phyloP scores from a whole-genome alignment of 176 grass and related monocot species.

The Triticum timopheevii region DNA sequence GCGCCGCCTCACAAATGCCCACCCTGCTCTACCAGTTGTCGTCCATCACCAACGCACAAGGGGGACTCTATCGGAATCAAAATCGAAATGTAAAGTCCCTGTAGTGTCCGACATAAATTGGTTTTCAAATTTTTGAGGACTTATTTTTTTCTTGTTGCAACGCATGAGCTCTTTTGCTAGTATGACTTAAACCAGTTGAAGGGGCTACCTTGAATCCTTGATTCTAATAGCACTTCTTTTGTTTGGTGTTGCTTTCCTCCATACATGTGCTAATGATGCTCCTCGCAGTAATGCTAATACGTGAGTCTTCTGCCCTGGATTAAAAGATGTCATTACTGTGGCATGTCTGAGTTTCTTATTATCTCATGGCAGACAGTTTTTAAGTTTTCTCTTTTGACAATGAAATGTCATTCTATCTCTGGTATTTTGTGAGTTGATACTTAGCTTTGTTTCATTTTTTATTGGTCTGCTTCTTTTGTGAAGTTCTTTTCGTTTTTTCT shows the following conservation, averaged over 20 bases:
- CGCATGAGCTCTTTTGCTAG: too few relatives aligned
- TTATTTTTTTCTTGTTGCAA: too few relatives aligned
- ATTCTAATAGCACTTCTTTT: not conserved
- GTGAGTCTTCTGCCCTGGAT: not conserved
- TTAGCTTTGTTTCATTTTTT: conserved; percentile 1
- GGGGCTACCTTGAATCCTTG: not conserved
- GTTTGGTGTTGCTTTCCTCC: not conserved
- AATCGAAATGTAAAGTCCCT: too few relatives aligned
- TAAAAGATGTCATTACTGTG: not conserved
- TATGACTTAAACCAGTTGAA: not conserved
- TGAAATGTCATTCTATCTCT: not conserved
- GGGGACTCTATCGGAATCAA: too few relatives aligned
- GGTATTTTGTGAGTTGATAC: not conserved
- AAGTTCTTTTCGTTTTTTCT: conserved; percentile 8
- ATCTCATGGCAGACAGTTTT: not conserved
- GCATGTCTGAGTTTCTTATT: not conserved
- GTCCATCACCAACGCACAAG: too few relatives aligned
- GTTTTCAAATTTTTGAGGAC: too few relatives aligned
- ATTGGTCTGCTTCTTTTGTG: not conserved
- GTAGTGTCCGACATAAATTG: too few relatives aligned
- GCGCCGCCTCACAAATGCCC: too few relatives aligned
- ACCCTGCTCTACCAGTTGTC: too few relatives aligned
- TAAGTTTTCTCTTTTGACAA: not conserved
- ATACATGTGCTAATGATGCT: not conserved
- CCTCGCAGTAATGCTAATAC: not conserved